A percentile compares a stretch with the other conserved stretches of the same genome.
Conservation (phyloP, 73 alveolate species). For the Effrenium voratum region DNA sequence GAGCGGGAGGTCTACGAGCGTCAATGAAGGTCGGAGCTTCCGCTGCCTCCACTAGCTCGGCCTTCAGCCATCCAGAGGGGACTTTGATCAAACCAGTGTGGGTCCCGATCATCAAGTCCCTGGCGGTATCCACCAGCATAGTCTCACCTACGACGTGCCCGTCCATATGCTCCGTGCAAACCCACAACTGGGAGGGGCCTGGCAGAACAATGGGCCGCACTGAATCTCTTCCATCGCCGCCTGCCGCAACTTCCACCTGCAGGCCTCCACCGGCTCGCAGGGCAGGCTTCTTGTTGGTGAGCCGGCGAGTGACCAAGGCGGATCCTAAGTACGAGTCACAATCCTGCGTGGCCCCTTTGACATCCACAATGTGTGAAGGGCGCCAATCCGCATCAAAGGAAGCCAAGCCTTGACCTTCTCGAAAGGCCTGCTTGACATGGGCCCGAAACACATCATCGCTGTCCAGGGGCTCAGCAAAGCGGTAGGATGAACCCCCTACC, state of each 20-base stretch:
- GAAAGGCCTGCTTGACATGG: slow-evolving; percentile 15
- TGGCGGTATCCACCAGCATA: background rate
- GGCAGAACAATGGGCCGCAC: background rate
- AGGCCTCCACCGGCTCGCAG: background rate
- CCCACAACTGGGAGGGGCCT: background rate
- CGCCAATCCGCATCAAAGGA: background rate
- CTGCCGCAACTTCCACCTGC: background rate
- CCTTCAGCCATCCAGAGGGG: background rate
- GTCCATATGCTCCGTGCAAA: background rate
- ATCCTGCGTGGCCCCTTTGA: background rate
- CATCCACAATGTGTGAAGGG: background rate
- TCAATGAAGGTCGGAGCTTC: background rate
- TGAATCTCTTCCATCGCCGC: background rate
- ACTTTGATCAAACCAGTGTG: background rate
- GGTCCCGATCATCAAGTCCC: slow-evolving; percentile 1
- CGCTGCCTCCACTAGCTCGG: background rate
- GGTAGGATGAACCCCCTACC: background rate
- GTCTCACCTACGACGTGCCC: background rate
- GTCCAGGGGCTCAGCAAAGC: background rate
- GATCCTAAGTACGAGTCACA: background rate
- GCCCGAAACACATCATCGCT: background rate
- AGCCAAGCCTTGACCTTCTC: background rate
- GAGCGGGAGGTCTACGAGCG: background rate
- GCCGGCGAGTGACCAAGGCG: background rate
- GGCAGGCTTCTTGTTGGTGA: background rate